Evolutionary conservation across 257 asterid genomes (phyloP).

Genomic region (Solanum chiquidenum): DNA sequence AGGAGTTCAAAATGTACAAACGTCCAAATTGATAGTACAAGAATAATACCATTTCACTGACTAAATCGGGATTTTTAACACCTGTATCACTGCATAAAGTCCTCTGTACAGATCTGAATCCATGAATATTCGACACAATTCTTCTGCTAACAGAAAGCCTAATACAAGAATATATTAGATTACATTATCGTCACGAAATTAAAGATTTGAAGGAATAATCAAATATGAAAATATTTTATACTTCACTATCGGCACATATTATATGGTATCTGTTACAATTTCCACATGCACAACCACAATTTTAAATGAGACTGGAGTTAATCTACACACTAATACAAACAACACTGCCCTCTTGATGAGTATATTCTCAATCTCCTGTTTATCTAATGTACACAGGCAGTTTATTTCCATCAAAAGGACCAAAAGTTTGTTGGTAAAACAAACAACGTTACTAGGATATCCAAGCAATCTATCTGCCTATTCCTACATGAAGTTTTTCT

Average conservation of each 20-base stretch:
- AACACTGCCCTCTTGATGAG: neutral
- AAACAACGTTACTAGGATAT: neutral
- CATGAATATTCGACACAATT: constrained; percentile 12
- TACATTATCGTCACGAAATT: neutral
- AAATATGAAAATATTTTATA: neutral
- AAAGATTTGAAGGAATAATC: neutral
- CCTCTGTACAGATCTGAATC: constrained; percentile 33
- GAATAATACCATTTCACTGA: constrained; percentile 10
- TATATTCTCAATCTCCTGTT: neutral
- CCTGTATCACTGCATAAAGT: constrained; percentile 36
- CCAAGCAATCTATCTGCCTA: neutral
- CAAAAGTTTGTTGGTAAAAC: neutral
- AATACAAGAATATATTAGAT: neutral
- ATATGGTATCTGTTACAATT: neutral
- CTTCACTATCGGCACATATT: neutral
- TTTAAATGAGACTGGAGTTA: neutral
- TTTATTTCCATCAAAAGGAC: neutral
- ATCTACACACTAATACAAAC: neutral
- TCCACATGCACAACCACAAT: neutral
- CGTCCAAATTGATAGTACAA: neutral
- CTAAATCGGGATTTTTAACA: constrained; percentile 23
- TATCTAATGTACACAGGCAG: neutral
- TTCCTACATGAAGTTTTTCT: neutral
- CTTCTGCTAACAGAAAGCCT: constrained; percentile 40
- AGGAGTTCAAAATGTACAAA: neutral